Conservation (phyloP, 257 asterid species). For the Thymus quinquecostatus region DNA sequence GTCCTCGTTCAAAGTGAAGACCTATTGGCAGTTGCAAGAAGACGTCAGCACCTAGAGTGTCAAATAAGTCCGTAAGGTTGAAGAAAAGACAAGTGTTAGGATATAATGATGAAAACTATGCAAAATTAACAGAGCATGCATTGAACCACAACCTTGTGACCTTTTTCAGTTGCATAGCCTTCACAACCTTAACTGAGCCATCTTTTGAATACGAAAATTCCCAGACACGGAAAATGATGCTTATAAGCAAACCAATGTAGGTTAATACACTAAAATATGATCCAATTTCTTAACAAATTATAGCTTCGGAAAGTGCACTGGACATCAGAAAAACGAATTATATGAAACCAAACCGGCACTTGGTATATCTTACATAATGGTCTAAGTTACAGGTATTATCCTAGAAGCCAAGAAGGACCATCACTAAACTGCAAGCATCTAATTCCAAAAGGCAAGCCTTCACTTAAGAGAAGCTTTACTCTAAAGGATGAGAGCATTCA, state of each 20-base stretch:
- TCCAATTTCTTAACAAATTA: not conserved
- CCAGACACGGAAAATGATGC: too few relatives aligned
- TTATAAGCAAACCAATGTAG: too few relatives aligned
- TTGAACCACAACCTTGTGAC: too few relatives aligned
- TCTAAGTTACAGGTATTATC: not conserved
- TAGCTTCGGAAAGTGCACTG: not conserved
- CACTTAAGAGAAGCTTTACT: not conserved
- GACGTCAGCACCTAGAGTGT: too few relatives aligned
- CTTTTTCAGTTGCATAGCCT: too few relatives aligned
- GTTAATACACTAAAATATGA: too few relatives aligned
- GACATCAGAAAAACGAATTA: not conserved
- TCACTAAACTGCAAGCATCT: slow-evolving; percentile 8
- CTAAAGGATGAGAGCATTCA: slow-evolving; percentile 12
- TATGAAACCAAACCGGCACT: not conserved
- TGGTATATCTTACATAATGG: not conserved
- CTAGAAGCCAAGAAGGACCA: not conserved
- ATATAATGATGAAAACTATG: too few relatives aligned
- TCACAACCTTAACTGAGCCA: too few relatives aligned
- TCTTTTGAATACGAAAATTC: too few relatives aligned
- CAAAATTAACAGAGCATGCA: too few relatives aligned
- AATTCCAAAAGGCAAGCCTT: not conserved
- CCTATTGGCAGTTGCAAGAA: slow-evolving; percentile 13
- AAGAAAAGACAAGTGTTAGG: too few relatives aligned
- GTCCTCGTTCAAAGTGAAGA: slow-evolving; percentile 48
- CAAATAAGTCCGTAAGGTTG: too few relatives aligned